phyloP scores from a whole-genome alignment of 2,329 filamentous ascomycete species.

The Leptographium flavum region DNA sequence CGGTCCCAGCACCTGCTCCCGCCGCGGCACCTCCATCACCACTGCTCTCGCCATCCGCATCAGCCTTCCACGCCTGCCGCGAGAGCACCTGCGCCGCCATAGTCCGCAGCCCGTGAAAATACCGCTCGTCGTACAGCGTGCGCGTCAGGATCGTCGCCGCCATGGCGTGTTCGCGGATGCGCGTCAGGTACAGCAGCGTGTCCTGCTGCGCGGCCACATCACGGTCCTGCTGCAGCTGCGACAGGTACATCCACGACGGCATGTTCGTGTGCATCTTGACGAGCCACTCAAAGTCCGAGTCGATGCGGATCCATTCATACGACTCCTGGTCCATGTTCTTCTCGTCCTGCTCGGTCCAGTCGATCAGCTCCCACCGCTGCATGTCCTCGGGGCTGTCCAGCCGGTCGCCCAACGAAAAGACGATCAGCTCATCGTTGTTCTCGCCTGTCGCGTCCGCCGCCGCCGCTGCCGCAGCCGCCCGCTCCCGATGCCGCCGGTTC shows the following conservation, averaged over 20 bases:
- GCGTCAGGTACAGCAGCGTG: slow-evolving; percentile 60
- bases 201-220: slow-evolving; percentile 83
- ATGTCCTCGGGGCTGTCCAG: slow-evolving; percentile 72
- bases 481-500: slow-evolving; percentile 69
- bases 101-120: slow-evolving; percentile 83
- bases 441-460: slow-evolving; percentile 40
- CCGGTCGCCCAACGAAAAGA: slow-evolving; percentile 79
- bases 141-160: slow-evolving; percentile 80
- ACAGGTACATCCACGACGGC: slow-evolving; percentile 94
- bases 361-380: slow-evolving; percentile 67
- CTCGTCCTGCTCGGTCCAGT: slow-evolving; percentile 85
- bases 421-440: slow-evolving; percentile 57
- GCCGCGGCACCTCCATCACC: background rate
- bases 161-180: slow-evolving; percentile 56
- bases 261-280: slow-evolving; percentile 70
- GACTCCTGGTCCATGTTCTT: slow-evolving; percentile 87
- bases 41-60: background rate
- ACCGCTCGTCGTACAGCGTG: slow-evolving; percentile 80
- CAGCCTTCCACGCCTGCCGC: slow-evolving; percentile 42
- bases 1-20: background rate
- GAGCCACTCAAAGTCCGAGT: slow-evolving; percentile 97
- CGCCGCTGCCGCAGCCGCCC: slow-evolving; percentile 46
- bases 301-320: slow-evolving; percentile 97
- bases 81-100: slow-evolving; percentile 71
- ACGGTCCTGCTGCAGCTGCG: slow-evolving; percentile 89